Conservation (phyloP, 768 basidiomycete genomes). For the Leccinum aurantiacum region DNA sequence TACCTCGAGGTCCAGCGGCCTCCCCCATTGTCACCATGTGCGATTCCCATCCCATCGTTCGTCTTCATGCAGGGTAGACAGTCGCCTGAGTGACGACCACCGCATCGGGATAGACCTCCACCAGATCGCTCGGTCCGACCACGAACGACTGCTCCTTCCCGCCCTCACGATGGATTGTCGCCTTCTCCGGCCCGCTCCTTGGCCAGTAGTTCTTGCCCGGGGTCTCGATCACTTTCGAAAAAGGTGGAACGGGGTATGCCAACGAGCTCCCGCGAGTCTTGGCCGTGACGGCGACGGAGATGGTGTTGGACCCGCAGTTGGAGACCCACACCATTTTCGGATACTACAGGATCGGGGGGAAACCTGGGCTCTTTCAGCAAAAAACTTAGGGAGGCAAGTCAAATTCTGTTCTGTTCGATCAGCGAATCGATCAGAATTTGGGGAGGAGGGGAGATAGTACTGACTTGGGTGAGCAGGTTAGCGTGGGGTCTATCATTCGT, state of each 20-base stretch:
- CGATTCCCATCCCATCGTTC: neutral
- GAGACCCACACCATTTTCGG: conserved; percentile 20
- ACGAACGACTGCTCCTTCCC: conserved; percentile 9
- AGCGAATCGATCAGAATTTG: neutral
- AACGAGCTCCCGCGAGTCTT: conserved; percentile 5
- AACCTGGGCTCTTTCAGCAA: neutral
- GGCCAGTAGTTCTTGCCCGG: conserved; percentile 7
- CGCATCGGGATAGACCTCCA: conserved; percentile 12
- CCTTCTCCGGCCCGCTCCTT: conserved; percentile 10
- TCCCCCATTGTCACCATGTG: neutral
- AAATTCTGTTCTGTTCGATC: neutral
- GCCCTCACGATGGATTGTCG: conserved; percentile 5
- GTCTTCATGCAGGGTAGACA: neutral
- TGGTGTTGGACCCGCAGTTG: neutral
- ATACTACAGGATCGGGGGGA: neutral
- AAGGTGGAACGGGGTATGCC: neutral
- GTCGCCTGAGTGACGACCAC: conserved; percentile 12
- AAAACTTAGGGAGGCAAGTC: neutral
- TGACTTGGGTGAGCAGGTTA: too few species aligned
- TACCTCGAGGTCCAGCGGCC: neutral
- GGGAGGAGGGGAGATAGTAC: neutral
- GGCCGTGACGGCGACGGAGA: conserved; percentile 10
- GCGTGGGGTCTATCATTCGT: too few species aligned
- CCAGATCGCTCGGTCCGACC: conserved; percentile 15
- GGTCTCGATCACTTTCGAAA: neutral